These are phyloP conservation scores for Boletus barrowsii DNA, from an alignment of 768 basidiomycete species.

Conservation along the genomic window DNA sequence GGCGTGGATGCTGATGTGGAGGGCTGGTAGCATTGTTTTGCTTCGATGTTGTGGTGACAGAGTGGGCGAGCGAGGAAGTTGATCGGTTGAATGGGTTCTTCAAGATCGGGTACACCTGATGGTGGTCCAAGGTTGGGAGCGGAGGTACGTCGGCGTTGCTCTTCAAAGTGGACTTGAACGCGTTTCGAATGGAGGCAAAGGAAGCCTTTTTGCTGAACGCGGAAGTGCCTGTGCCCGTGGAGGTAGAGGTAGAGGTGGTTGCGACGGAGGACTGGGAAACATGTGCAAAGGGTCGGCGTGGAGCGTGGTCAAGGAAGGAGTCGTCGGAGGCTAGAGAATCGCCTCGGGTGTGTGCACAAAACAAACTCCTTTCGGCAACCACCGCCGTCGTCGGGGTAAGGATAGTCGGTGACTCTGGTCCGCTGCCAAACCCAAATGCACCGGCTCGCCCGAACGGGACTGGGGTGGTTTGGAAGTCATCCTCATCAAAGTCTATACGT, in stretches of 20 bases:
- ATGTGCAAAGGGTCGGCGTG: constrained; percentile 63
- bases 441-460: constrained; percentile 69
- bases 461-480: constrained; percentile 58
- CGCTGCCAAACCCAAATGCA: constrained; percentile 47
- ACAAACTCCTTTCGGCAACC: constrained; percentile 56
- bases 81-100: constrained; percentile 84
- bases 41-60: constrained; percentile 38
- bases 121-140: constrained; percentile 63
- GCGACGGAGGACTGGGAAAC: constrained; percentile 70
- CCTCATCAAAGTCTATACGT: constrained; percentile 76
- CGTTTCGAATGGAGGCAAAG: constrained; percentile 83
- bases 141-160: constrained; percentile 68
- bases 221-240: constrained; percentile 26
- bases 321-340: constrained; percentile 79
- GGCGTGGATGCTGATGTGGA: constrained; percentile 47
- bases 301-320: constrained; percentile 60
- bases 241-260: constrained; percentile 35
- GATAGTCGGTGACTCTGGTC: constrained; percentile 65
- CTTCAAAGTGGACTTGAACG: constrained; percentile 62
- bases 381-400: constrained; percentile 45
- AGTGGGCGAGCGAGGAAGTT: constrained; percentile 65
- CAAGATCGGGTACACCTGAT: constrained; percentile 64
- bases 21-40: constrained; percentile 46
- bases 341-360: constrained; percentile 59
- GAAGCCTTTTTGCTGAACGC: constrained; percentile 78